phyloP scores from a whole-genome alignment of 192 early-diverging fungal genomes.

The Coemansia sp. region DNA sequence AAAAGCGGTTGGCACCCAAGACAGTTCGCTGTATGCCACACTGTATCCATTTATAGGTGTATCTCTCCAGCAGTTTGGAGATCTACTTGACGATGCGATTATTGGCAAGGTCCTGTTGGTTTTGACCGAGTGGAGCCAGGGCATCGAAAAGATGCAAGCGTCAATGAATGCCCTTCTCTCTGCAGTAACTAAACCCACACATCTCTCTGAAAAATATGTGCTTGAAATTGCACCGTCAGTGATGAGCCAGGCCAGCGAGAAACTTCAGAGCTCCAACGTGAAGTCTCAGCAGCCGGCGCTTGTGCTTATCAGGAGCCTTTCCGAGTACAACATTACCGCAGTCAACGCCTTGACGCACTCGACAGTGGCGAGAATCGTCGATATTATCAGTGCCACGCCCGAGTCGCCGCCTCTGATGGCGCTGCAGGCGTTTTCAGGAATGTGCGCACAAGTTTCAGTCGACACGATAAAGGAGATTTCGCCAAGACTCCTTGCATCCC shows the following conservation, averaged over 20 bases:
- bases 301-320: constrained; percentile 22
- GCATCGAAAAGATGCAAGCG: constrained; percentile 1
- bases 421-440: constrained; percentile 28
- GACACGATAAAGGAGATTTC: constrained; percentile 1
- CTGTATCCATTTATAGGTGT: constrained; percentile 21
- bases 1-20: constrained; percentile 7
- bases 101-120: constrained; percentile 6
- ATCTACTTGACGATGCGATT: constrained; percentile 9
- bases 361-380: constrained; percentile 21
- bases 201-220: constrained; percentile 17
- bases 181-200: constrained; percentile 20
- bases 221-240: constrained; percentile 7
- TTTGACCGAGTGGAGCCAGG: constrained; percentile 18
- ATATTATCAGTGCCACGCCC: constrained; percentile 21
- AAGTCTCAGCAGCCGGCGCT: constrained; percentile 14
- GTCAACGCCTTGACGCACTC: constrained; percentile 1
- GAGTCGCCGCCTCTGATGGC: constrained; percentile 30
- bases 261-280: constrained; percentile 4
- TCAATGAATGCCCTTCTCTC: constrained; percentile 18
- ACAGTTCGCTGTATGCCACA: constrained; percentile 16
- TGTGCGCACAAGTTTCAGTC: constrained; percentile 29
- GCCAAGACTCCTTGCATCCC: constrained; percentile 12
- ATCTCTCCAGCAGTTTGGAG: constrained; percentile 26
- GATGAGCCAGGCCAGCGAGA: constrained; percentile 3
- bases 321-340: constrained; percentile 21